A percentile compares a stretch with the other conserved stretches of the same genome.
Conservation (phyloP, 768 basidiomycete species). For the Mycena galopus region DNA sequence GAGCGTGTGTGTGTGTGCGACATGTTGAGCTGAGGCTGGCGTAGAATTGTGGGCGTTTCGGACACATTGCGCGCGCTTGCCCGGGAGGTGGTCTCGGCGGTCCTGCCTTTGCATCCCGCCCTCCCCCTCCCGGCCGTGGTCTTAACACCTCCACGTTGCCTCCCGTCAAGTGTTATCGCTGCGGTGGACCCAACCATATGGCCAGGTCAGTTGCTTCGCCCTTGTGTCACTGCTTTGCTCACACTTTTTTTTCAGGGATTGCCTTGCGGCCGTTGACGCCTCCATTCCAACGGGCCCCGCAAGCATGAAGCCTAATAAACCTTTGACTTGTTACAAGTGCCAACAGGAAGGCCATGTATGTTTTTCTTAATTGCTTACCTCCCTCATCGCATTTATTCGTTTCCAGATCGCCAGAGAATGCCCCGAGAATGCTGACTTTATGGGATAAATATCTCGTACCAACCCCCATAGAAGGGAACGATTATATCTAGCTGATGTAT, state of each 20-base stretch:
- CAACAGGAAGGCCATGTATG: constrained; percentile 90
- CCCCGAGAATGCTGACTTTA: constrained; percentile 67
- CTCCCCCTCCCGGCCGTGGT: constrained; percentile 79
- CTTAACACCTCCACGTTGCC: constrained; percentile 83
- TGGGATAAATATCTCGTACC: constrained; percentile 50
- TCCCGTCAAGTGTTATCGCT: constrained; percentile 90
- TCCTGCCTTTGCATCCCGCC: constrained; percentile 71
- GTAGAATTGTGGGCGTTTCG: constrained; percentile 85
- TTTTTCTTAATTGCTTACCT: constrained; percentile 26
- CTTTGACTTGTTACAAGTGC: constrained; percentile 93
- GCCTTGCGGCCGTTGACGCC: constrained; percentile 71
- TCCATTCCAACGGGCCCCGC: constrained; percentile 58
- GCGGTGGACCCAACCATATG: constrained; percentile 91
- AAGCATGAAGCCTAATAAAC: constrained; percentile 71
- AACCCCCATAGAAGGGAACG: constrained; percentile 1
- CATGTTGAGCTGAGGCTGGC: constrained; percentile 28
- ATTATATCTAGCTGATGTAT: constrained; percentile 19
- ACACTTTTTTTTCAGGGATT: constrained; percentile 67
- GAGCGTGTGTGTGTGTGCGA: constrained; percentile 7
- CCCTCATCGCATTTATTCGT: not conserved
- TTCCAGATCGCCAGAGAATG: constrained; percentile 76
- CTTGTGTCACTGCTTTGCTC: constrained; percentile 14
- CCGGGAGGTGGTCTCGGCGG: constrained; percentile 61
- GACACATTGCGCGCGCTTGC: constrained; percentile 86
- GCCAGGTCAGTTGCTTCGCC: constrained; percentile 65